Evolutionary conservation across 23 red algal species (phyloP).

Genomic region (Gracilaria domingensis): DNA sequence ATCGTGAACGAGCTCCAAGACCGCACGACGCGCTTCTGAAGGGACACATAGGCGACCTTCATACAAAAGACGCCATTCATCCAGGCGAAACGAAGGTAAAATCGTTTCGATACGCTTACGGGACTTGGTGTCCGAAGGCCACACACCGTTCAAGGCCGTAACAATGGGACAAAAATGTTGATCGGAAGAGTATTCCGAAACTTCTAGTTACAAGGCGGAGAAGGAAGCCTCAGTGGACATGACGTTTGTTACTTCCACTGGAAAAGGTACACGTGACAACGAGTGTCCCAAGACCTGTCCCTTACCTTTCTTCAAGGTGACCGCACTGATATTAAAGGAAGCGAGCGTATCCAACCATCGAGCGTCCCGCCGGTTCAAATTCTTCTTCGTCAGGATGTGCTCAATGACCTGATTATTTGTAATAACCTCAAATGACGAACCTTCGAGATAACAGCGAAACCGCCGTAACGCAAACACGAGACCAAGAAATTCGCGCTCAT

Average conservation of each 20-base stretch:
- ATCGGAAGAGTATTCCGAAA: background rate
- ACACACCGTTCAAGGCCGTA: background rate
- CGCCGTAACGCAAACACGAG: background rate
- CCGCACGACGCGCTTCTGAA: background rate
- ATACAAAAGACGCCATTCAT: constrained; percentile 4
- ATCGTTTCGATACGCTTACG: background rate
- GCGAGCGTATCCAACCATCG: background rate
- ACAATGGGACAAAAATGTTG: constrained; percentile 18
- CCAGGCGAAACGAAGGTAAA: background rate
- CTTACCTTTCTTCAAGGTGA: background rate
- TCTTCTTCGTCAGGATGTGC: constrained; percentile 15
- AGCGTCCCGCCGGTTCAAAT: background rate
- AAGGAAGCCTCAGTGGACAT: background rate
- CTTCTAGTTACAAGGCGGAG: background rate
- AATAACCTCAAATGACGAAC: constrained; percentile 16
- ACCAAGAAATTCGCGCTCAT: constrained; percentile 19
- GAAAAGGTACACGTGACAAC: background rate
- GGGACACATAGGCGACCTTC: constrained; percentile 21
- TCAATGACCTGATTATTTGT: constrained; percentile 18
- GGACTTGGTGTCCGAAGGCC: background rate
- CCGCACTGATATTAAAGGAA: background rate
- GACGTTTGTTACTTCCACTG: background rate
- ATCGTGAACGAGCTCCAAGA: constrained; percentile 21
- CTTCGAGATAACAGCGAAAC: constrained; percentile 5
- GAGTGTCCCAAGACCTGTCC: constrained; percentile 21